Evolutionary conservation across 768 basidiomycete species (phyloP).

Genomic region (Mrakia blollopis): DNA sequence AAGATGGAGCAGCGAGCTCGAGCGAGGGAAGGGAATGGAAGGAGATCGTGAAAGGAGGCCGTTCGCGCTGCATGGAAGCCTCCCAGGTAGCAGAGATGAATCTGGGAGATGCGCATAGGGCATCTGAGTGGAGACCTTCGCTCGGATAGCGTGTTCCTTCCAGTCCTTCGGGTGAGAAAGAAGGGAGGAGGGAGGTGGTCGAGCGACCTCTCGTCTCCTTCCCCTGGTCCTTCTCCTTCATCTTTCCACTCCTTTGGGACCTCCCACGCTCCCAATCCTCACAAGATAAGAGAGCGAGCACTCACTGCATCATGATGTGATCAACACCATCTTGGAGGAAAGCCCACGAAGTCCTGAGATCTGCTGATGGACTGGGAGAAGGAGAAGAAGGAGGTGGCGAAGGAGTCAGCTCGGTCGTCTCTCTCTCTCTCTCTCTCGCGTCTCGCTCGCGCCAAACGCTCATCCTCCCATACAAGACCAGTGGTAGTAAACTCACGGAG

Average conservation of each 20-base stretch:
- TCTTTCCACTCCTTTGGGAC: not conserved
- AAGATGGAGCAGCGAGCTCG: not conserved
- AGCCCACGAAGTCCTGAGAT: constrained; percentile 41
- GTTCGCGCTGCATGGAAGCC: not conserved
- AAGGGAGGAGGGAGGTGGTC: not conserved
- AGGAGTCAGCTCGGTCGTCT: not conserved
- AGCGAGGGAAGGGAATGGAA: not conserved
- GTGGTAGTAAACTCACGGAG: constrained; percentile 2
- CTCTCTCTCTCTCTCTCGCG: too few relatives aligned
- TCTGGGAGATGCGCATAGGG: constrained; percentile 35
- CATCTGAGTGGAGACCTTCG: not conserved
- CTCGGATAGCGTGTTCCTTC: not conserved
- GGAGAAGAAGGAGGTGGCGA: not conserved
- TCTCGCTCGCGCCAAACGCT: too few relatives aligned
- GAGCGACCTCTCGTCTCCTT: not conserved
- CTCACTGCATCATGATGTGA: constrained; percentile 46
- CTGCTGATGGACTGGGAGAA: constrained; percentile 13
- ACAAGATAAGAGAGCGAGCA: not conserved
- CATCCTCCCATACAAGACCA: not conserved
- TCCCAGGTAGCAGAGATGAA: constrained; percentile 18
- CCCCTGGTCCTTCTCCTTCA: not conserved
- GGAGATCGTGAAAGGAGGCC: not conserved
- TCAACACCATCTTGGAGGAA: constrained; percentile 52
- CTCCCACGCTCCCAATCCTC: not conserved
- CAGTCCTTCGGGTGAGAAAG: too few relatives aligned